Base-by-base conservation (phyloP, 306 rosid genomes). In the Trifolium pratense region DNA sequence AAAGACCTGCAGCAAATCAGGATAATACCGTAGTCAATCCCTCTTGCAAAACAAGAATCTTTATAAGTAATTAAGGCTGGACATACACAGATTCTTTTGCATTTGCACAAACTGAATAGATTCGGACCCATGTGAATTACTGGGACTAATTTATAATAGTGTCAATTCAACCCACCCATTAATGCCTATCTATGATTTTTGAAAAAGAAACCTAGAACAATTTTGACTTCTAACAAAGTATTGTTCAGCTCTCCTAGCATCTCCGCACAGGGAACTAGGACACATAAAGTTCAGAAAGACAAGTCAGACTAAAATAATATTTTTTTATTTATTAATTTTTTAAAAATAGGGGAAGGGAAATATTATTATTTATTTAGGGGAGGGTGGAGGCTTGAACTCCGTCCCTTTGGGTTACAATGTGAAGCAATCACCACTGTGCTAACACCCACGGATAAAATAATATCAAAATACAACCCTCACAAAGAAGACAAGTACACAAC, bases 1-100 rank as follows among this genome's bases (percentile, higher is more conserved):
- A 75, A 94, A 94, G 72, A 94, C 99, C 99, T 94, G 87, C 64
- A n/a, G n/a, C 60, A 65, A 58, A 75, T 73, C 31, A 39, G 53
- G 60, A 80, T 49, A 71, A 62, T 29, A 26, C 34, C 45, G 31
- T 6, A 4, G 26, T 73, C 34, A 74, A 80, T 64, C 39, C 65
- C 68, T 39, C 51, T 16, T 46, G 66, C 62, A 80, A 80, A 68
- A 70, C 45, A 76, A 79, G 32, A 66, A 21, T 12, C 42, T 23
- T 48, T 56, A 60, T 13, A 60, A 42, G 39, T 18, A 77, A 52
- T 17, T 59, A 43, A 68, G 52, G 51, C 3, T 31, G 46, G 14
- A 23, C 73, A 55, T 37, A 52, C 45, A 58, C 15, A 37, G 3
- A 29, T 20, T 69, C 21, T 18, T 57, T 53, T 15, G 68, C 43